Evolutionary conservation across 306 rosid genomes (phyloP).

Genomic region (Casuarina cunninghamiana): DNA sequence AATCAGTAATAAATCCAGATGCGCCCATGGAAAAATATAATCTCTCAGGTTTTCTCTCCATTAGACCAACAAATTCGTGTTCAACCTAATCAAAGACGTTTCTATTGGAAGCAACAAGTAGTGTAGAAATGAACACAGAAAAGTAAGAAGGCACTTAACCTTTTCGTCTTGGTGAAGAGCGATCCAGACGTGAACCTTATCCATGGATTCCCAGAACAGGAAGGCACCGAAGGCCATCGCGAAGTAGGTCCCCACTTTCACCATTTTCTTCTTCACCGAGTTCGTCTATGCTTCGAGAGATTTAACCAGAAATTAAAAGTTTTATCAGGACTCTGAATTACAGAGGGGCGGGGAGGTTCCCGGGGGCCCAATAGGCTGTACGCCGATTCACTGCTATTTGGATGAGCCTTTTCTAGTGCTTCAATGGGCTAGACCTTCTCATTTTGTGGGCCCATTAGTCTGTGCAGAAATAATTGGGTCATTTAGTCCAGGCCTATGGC

Average conservation of each 20-base stretch:
- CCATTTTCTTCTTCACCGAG: slow-evolving; percentile 52
- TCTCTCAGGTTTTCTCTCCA: neutral
- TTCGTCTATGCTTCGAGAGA: neutral
- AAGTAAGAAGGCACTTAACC: slow-evolving; percentile 35
- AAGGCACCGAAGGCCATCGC: slow-evolving; percentile 94
- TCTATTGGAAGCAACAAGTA: neutral
- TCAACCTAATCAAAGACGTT: neutral
- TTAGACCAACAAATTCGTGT: neutral
- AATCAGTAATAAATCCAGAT: neutral
- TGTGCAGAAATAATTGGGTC: too few species aligned
- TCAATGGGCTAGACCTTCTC: neutral
- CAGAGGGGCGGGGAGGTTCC: neutral
- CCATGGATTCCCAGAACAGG: slow-evolving; percentile 94
- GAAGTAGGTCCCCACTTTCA: slow-evolving; percentile 74
- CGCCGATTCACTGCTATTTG: neutral
- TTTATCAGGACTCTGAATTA: neutral
- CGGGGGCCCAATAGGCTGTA: neutral
- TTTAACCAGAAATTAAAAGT: neutral
- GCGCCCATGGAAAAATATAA: neutral
- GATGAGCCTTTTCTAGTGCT: neutral
- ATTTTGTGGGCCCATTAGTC: too few species aligned
- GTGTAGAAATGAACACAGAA: too few species aligned
- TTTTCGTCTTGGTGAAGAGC: slow-evolving; percentile 98
- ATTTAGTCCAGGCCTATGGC: too few species aligned
- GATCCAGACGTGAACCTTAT: slow-evolving; percentile 91